A percentile compares a stretch with the other conserved stretches of the same genome.
Conservation (phyloP, 208 protist genomes). For the Trypanosomatidae sp. region DNA sequence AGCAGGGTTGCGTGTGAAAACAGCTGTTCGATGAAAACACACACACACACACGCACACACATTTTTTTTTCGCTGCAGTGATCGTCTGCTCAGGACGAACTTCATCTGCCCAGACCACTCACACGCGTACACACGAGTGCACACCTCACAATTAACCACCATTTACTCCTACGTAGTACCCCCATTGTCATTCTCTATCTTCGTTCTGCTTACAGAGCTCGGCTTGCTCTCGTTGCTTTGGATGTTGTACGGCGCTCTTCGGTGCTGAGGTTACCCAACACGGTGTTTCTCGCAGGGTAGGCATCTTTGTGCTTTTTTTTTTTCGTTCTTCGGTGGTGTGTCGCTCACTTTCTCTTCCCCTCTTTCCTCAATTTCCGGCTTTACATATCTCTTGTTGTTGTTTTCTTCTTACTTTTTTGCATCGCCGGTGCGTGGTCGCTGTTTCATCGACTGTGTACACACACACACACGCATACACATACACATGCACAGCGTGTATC, state of each 20-base stretch:
- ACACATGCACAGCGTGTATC: neutral
- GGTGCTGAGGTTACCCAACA: neutral
- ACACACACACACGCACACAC: neutral
- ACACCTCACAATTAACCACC: neutral
- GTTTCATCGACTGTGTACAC: neutral
- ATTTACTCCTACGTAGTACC: neutral
- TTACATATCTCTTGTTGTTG: no score
- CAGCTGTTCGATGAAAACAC: neutral
- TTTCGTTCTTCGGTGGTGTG: neutral
- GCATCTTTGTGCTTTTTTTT: constrained; percentile 6
- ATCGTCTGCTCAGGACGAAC: neutral
- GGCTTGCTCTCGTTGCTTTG: neutral
- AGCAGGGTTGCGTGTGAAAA: neutral
- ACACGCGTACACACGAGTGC: neutral
- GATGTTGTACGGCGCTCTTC: neutral
- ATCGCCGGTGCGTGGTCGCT: neutral
- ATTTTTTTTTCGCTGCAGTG: neutral
- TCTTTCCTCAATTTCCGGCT: no score
- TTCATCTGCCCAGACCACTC: neutral
- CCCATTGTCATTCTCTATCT: neutral
- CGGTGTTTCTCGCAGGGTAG: constrained; percentile 6
- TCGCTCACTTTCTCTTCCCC: no score
- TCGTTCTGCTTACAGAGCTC: neutral
- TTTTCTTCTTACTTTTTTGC: neutral
- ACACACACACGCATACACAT: no score